Conservation (phyloP, 805 yeast genomes). For the Kurtzmaniella cleridarum region DNA sequence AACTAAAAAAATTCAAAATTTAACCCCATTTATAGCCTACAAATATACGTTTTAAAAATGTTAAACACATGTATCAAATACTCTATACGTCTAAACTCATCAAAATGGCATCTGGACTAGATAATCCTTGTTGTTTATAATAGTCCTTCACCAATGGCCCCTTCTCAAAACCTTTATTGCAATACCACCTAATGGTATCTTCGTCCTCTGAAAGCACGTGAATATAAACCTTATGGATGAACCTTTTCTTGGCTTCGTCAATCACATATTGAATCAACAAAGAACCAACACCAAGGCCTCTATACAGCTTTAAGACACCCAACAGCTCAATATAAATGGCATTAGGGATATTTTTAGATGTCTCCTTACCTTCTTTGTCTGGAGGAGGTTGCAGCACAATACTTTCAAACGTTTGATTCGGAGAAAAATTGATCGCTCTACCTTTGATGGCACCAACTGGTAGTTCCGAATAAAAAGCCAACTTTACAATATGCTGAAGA, state of each 20-base stretch:
- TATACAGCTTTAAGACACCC: slow-evolving; percentile 63
- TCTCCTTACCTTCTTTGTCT: not conserved
- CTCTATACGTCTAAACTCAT: too few species aligned
- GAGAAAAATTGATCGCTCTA: slow-evolving; percentile 30
- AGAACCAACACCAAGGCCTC: slow-evolving; percentile 56
- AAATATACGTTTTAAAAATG: too few species aligned
- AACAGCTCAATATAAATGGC: slow-evolving; percentile 60
- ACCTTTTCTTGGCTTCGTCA: slow-evolving; percentile 49
- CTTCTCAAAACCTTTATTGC: slow-evolving; percentile 42
- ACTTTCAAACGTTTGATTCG: slow-evolving; percentile 4
- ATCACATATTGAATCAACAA: slow-evolving; percentile 53
- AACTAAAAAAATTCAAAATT: too few species aligned
- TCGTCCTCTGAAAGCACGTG: slow-evolving; percentile 47
- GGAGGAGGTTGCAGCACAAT: slow-evolving; percentile 1
- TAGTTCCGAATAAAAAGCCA: slow-evolving; percentile 66
- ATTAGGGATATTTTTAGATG: slow-evolving; percentile 35
- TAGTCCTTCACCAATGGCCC: slow-evolving; percentile 37
- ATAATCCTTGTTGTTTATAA: slow-evolving; percentile 42
- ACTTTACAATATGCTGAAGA: slow-evolving; percentile 46
- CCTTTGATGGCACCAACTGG: slow-evolving; percentile 79
- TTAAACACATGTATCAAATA: too few species aligned
- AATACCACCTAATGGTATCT: slow-evolving; percentile 46
- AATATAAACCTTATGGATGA: slow-evolving; percentile 46
- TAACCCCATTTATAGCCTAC: too few species aligned
- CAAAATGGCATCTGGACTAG: slow-evolving; percentile 41